Base-by-base conservation (phyloP, 352 stramenopile genomes). In the Phytophthora hibernalis region DNA sequence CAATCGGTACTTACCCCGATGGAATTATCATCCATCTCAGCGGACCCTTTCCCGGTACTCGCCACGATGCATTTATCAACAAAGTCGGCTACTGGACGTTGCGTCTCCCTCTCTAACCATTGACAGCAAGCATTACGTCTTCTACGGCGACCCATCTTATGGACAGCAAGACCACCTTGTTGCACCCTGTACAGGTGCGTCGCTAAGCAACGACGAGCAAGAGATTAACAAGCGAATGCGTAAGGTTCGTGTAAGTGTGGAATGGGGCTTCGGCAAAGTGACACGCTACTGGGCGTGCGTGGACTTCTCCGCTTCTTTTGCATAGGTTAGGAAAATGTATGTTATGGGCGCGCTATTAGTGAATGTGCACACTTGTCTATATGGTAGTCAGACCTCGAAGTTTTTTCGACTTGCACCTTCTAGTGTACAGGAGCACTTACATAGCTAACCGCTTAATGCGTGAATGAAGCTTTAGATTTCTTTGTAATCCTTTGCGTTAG, bases 221-320 rank as follows among this genome's bases (percentile, higher is more conserved):
- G 37, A 43, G 11, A 53, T 50, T 20, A 51, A 51, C 53, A 60
- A 60, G 16, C 37, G 40, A 20, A 60, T 51, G 51, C 40, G 22
- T 8, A 26, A 37, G 26, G 42, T 61, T 11, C 42, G 40, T n/a
- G 54, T 61, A 18, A 61, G 43, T 37, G 45, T 52, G 22, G 24
- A 52, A 24, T 52, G 24, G 45, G 24, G 26, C 9, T 52, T 52
- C 24, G 24, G 45, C 9, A 52, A 52, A 52, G 13, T 61, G 2
- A 20, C 9, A n/a, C 51, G 28, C 24, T 50, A 60, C 30, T 60
- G n/a, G 53, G 38, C 40, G 24, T 60, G 51, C 13, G 16, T 60
- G 28, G 53, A 22, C 42, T 70, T 15, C 30, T 44, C 45, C 62
- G 31, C 54, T 28, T 70, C 44, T 30, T 57, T 61, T 53, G 58